Percentiles rank a stretch among this genome's conserved stretches.
These are phyloP conservation scores for Eucalyptus melliodora DNA, from an alignment of 345 rosid genomes.

Conservation along the genomic window DNA sequence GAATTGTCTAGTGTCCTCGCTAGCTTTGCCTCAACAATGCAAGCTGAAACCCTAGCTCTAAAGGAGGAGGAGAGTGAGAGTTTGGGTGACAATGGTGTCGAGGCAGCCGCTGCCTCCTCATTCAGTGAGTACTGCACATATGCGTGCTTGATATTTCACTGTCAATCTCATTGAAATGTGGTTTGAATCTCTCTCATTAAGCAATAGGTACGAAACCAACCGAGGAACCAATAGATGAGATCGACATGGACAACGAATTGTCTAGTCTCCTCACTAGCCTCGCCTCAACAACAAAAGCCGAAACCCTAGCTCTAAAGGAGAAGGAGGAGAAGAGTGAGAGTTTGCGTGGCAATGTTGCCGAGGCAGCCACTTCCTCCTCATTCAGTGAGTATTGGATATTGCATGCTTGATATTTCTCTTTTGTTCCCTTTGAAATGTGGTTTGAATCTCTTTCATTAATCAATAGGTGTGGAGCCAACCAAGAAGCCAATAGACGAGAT, in stretches of 20 bases:
- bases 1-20: not conserved
- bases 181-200: not conserved
- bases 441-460: not conserved
- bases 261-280: not conserved
- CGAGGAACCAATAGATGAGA: not conserved
- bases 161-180: not conserved
- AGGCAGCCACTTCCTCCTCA: not conserved
- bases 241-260: not conserved
- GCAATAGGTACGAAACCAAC: not conserved
- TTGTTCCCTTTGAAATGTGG: not conserved
- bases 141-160: not conserved
- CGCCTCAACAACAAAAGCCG: not conserved
- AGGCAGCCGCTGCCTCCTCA: not conserved
- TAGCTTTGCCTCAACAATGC: not conserved
- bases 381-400: not conserved
- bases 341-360: not conserved
- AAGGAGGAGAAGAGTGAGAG: not conserved
- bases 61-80: not conserved
- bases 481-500: not conserved
- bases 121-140: not conserved
- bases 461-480: not conserved
- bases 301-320: not conserved
- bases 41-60: conserved; percentile 18
- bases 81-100: not conserved
- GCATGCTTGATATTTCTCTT: not conserved